Base-by-base conservation (phyloP, 441 rosid species). In the Populus hybrid region DNA sequence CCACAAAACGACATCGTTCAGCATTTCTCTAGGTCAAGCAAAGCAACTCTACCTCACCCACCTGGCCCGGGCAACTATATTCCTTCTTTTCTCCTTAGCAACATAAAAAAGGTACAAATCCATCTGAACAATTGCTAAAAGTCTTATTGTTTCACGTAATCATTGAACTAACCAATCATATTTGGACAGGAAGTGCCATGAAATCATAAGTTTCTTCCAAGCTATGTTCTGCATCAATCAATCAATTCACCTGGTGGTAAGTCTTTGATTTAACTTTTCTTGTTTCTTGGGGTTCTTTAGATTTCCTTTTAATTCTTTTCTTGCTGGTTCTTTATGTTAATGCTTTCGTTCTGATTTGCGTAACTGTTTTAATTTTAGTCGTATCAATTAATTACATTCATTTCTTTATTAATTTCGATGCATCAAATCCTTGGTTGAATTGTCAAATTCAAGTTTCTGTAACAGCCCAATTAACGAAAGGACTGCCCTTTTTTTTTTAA, bases 1-100 rank as follows among this genome's bases (percentile, higher is more conserved):
- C 11, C 24, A 3, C 21, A 9, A 59, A 16, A 70, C 70, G 79
- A 70, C 79, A 77, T 28, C 74, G 79, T 70, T 38, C 23, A 38
- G 79, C 63, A 70, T 59, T 35, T 70, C 11, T 36, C 7, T 23
- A 20, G 21, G 12, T 38, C 74, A 61, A 61, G 20, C 21, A 35
- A 69, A 28, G 30, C 40, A 59, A 59, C 23, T 59, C 69, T 23
- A 35, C 66, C 18, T 40, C 34, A 3, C 23, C 73, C 68, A 10
- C 69, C 40, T 36, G 54, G 28, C 73, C 70, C 16, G 24, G 50
- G 35, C 73, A 23, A 30, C 11, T 69, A 23, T 68, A 38, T 74
- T 50, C 14, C n/a, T 12, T 42, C 23, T 18, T 11, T 18, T 54
- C 34, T 24, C 64, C 8, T 24, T 38, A 8, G 24, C 64, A 59